Base-by-base conservation (phyloP, 345 rosid species). In the Pistacia atlantica region DNA sequence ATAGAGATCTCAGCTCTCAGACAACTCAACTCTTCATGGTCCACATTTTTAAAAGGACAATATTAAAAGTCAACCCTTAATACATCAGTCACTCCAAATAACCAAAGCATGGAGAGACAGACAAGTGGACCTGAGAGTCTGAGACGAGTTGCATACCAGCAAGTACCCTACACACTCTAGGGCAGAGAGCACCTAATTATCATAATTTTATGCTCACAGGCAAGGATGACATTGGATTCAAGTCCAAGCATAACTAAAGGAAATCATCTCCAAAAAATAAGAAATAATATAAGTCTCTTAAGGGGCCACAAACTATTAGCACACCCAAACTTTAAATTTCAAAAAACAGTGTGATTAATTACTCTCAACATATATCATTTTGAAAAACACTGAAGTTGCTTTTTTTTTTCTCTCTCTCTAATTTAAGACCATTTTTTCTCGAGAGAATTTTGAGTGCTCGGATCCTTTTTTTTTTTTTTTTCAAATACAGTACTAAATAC, bases 241-340 rank as follows among this genome's bases (percentile, higher is more conserved):
- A 33, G 22, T 45, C 28, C 31, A 66, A 38, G 33, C 31, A 45
- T 66, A 65, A 38, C 11, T 54, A 16, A 3, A 16, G 6, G 17
- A 54, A 54, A 14, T 42, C 9, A 7, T 42, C 46, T 42, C 46
- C 37, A 11, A 60, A 60, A 25, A 11, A 33, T 11, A 8, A 28
- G 11, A 60, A 5, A 60, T 60, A 42, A 42, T 42, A 5, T 42
- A 31, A 31, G 1, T 6, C 48, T 33, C 18, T 31, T 31, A 8
- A 33, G 38, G 67, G 38, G 9, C 67, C 69, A 42, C 31, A 51
- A 65, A 42, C 25, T 10, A 20, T 65, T 18, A 18, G 13, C 67
- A 60, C 17, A 35, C 67, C 18, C 46, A 37, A 38, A 65, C 69
- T 65, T 42, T n/a, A 25, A 65, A 65, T 65, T 38, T 65, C 74